Evolutionary conservation across 192 early-diverging fungal species (phyloP).

Genomic region (Pecoramyces ruminantium): DNA sequence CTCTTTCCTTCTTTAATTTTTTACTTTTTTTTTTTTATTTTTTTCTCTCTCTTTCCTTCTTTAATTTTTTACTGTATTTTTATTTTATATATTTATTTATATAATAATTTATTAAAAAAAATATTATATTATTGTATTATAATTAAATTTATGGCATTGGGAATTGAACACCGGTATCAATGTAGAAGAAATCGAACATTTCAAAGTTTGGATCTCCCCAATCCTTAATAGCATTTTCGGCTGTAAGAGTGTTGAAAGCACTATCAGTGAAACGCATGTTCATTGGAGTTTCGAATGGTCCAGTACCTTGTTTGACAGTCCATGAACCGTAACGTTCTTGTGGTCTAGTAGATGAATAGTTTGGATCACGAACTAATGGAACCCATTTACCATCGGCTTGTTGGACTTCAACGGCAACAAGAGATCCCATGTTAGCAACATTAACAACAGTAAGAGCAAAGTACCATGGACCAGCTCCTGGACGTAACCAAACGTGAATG

Average conservation of each 20-base stretch:
- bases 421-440: slow-evolving; percentile 2
- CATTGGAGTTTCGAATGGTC: slow-evolving; percentile 1
- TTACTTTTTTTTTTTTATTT: too few relatives aligned
- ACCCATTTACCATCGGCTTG: background rate
- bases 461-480: slow-evolving; percentile 1
- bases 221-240: background rate
- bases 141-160: background rate
- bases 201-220: background rate
- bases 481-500: slow-evolving; percentile 2
- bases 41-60: too few relatives aligned
- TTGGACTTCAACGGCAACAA: background rate
- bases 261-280: background rate
- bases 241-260: background rate
- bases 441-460: slow-evolving; percentile 3
- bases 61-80: too few relatives aligned
- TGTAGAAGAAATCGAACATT: background rate
- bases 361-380: slow-evolving; percentile 3
- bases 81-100: too few relatives aligned
- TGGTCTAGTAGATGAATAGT: slow-evolving; percentile 3
- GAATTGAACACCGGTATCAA: background rate
- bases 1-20: too few relatives aligned
- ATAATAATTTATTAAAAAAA: too few relatives aligned
- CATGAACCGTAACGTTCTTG: slow-evolving; percentile 5
- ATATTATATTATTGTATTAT: too few relatives aligned
- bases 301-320: slow-evolving; percentile 4